Evolutionary conservation across 768 basidiomycete genomes (phyloP).

Genomic region (Pleurotus salmoneostramineus): DNA sequence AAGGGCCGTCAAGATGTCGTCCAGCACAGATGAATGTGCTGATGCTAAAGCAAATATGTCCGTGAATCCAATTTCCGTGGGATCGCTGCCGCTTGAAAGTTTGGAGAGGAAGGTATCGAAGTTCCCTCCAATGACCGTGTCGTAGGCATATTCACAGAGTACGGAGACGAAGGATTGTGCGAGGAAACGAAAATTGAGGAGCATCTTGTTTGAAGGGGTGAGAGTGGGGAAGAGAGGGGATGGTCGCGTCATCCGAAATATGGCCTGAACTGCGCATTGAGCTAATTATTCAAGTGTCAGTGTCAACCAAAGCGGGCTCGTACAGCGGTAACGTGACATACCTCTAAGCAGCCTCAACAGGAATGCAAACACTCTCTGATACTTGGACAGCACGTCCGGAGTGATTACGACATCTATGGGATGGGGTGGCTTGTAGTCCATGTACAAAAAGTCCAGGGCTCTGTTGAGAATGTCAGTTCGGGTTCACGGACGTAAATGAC

Average conservation of each 20-base stretch:
- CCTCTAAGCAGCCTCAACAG: constrained; percentile 78
- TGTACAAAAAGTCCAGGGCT: constrained; percentile 85
- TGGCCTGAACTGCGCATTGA: constrained; percentile 59
- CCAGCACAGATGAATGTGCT: constrained; percentile 64
- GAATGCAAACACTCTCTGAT: constrained; percentile 80
- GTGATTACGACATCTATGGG: constrained; percentile 74
- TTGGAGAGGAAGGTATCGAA: constrained; percentile 64
- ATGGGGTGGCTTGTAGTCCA: constrained; percentile 87
- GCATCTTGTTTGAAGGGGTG: constrained; percentile 42
- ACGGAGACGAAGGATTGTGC: constrained; percentile 65
- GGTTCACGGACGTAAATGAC: background rate
- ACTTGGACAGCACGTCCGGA: constrained; percentile 71
- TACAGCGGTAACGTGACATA: constrained; percentile 21
- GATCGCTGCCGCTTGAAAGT: constrained; percentile 19
- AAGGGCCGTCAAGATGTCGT: constrained; percentile 75
- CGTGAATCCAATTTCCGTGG: constrained; percentile 33
- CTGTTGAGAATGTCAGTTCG: constrained; percentile 29
- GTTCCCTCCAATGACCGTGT: constrained; percentile 77
- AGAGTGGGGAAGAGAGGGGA: constrained; percentile 58
- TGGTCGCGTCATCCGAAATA: constrained; percentile 59
- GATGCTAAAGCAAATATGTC: constrained; percentile 73
- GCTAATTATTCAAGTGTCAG: constrained; percentile 33
- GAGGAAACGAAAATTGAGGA: constrained; percentile 71
- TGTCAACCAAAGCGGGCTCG: background rate
- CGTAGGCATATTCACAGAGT: constrained; percentile 72